A percentile compares a stretch with the other conserved stretches of the same genome.
These are phyloP conservation scores for Galerina marginata DNA, from an alignment of 768 basidiomycete genomes.

Conservation along the genomic window DNA sequence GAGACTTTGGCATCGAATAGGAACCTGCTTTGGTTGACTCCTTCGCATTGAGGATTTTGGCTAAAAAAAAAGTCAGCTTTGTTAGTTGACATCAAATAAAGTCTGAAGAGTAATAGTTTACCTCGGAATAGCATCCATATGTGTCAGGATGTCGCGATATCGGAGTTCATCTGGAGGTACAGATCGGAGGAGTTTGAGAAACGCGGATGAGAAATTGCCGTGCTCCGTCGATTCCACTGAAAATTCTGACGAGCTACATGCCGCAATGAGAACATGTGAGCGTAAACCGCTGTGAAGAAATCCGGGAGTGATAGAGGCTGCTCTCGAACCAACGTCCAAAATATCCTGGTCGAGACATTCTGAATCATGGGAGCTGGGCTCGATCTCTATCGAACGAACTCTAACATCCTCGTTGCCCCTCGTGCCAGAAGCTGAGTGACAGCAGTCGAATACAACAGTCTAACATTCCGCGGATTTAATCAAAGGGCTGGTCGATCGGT, in stretches of 20 bases:
- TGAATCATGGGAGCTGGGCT: neutral
- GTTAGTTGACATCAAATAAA: neutral
- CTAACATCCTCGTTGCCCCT: neutral
- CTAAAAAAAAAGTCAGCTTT: neutral
- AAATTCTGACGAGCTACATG: conserved; percentile 12
- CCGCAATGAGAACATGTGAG: conserved; percentile 12
- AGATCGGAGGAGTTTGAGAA: conserved; percentile 9
- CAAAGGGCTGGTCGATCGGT: neutral
- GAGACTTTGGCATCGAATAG: conserved; percentile 16
- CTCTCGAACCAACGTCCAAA: neutral
- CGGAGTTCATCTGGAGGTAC: conserved; percentile 8
- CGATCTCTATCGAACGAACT: conserved; percentile 7
- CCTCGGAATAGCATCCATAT: conserved; percentile 18
- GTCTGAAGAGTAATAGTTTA: neutral
- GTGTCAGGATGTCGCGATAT: conserved; percentile 13
- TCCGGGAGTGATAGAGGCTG: neutral
- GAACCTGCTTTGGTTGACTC: conserved; percentile 5
- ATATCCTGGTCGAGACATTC: conserved; percentile 1
- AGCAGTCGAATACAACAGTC: conserved; percentile 21
- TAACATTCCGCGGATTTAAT: neutral
- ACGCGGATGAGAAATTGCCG: conserved; percentile 15
- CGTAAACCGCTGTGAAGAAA: conserved; percentile 7
- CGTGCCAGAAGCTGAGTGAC: conserved; percentile 16
- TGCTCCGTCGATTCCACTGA: conserved; percentile 10
- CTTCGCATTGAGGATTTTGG: conserved; percentile 22